Evolutionary conservation across 805 yeast species (phyloP).

Genomic region (Lachancea dasiensis): DNA sequence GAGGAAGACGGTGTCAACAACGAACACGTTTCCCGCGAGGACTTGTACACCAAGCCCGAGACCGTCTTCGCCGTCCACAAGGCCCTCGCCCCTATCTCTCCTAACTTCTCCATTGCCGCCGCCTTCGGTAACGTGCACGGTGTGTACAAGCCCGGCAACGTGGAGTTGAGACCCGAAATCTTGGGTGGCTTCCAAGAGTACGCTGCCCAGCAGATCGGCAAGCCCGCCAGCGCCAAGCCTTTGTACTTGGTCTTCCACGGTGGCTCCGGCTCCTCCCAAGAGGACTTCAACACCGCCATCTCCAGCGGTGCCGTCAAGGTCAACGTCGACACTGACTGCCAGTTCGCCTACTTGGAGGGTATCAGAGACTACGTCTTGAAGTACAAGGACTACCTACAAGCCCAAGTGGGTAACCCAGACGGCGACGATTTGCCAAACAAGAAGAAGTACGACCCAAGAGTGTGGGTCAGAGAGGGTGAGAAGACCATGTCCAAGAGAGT

Average conservation of each 20-base stretch:
- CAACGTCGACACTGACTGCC: slow-evolving; percentile 98
- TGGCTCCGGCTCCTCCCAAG: slow-evolving; percentile 96
- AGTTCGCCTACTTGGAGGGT: slow-evolving; percentile 95
- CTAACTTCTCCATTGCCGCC: slow-evolving; percentile 99
- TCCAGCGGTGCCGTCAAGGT: slow-evolving; percentile 95
- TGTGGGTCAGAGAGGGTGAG: slow-evolving; percentile 99
- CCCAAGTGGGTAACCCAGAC: slow-evolving; percentile 98
- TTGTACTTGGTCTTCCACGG: slow-evolving; percentile 99
- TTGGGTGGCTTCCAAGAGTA: slow-evolving; percentile 93
- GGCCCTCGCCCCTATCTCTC: slow-evolving; percentile 85
- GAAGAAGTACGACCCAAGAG: slow-evolving; percentile 99
- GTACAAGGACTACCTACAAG: slow-evolving; percentile 89
- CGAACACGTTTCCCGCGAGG: slow-evolving; percentile 81
- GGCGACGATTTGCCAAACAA: slow-evolving; percentile 99
- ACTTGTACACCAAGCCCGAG: slow-evolving; percentile 91
- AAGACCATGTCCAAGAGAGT: slow-evolving; percentile 92
- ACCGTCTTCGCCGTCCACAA: slow-evolving; percentile 88
- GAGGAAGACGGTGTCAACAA: slow-evolving; percentile 99
- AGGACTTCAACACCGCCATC: slow-evolving; percentile 89
- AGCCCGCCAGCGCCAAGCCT: slow-evolving; percentile 52
- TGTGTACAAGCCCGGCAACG: slow-evolving; percentile 99
- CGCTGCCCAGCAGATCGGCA: slow-evolving; percentile 62
- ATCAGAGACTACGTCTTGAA: slow-evolving; percentile 93
- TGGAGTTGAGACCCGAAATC: slow-evolving; percentile 83
- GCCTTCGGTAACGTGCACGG: slow-evolving; percentile 99